Percentiles rank a stretch among this genome's conserved stretches.
These are phyloP conservation scores for Calamus simplicifolius DNA, from an alignment of 176 grass and related monocot genomes.

Conservation along the genomic window DNA sequence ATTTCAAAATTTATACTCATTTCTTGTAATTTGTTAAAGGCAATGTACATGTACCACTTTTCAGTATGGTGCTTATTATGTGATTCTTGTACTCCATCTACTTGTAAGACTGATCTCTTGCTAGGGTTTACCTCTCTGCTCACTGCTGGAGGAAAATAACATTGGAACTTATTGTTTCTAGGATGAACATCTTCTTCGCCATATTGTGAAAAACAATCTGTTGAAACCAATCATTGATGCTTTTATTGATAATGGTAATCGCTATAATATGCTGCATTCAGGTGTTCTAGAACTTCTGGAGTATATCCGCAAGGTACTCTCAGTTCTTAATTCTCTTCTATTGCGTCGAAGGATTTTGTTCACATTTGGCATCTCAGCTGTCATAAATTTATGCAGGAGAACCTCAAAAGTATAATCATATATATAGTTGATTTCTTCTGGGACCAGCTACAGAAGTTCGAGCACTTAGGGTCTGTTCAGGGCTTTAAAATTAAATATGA, in stretches of 20 bases:
- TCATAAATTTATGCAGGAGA: constrained; percentile 45
- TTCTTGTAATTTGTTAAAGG: too few relatives aligned
- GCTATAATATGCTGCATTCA: constrained; percentile 86
- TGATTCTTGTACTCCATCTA: too few relatives aligned
- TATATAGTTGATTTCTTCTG: constrained; percentile 55
- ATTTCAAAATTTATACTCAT: too few relatives aligned
- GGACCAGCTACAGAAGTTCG: constrained; percentile 55
- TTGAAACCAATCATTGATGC: constrained; percentile 68
- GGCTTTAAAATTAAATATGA: constrained; percentile 62
- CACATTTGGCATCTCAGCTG: too few relatives aligned
- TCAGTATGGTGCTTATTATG: too few relatives aligned
- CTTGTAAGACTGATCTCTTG: not conserved
- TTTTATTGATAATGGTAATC: constrained; percentile 65
- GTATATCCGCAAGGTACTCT: constrained; percentile 68
- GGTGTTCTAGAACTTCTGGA: constrained; percentile 67
- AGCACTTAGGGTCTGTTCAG: constrained; percentile 45
- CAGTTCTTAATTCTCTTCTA: too few relatives aligned
- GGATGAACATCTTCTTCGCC: constrained; percentile 74
- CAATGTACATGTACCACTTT: too few relatives aligned
- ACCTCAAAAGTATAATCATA: constrained; percentile 53
- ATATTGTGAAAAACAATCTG: constrained; percentile 60
- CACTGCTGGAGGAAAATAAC: not conserved
- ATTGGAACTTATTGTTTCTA: constrained; percentile 21
- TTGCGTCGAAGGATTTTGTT: too few relatives aligned
- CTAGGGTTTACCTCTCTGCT: not conserved